Base-by-base conservation (phyloP, 192 early-diverging fungal species). In the Mycoemilia scoparia region DNA sequence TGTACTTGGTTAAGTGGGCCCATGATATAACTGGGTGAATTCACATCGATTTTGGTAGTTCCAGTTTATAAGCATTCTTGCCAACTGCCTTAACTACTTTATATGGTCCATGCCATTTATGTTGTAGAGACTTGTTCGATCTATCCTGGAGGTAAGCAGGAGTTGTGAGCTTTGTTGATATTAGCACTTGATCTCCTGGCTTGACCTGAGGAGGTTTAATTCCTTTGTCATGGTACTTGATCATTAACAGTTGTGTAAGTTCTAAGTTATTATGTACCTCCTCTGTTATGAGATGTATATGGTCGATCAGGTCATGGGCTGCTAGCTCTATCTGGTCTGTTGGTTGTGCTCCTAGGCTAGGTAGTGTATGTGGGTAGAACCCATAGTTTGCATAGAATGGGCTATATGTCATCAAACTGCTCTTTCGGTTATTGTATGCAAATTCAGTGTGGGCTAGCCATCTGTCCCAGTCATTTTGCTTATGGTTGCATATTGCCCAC, bases 331-430 rank as follows among this genome's bases (percentile, higher is more conserved):
- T n/a, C n/a, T n/a, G n/a, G n/a, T n/a, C n/a, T n/a, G n/a, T n/a
- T n/a, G n/a, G n/a, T n/a, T n/a, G n/a, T n/a, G n/a, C n/a, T n/a
- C n/a, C n/a, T n/a, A n/a, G n/a, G n/a, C n/a, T n/a, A n/a, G 27
- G 21, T 29, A 5, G 12, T 21, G 26, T 31, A 12, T 21, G 23
- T 14, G 36, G 45, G 22, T 39, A 22, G 20, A 21, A 47, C 15
- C 38, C 36, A 16, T 39, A 39, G 11, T 39, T 34, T 11, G 28
- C 17, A 11, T 16, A 34, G 23, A 48, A 40, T 19, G 46, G 38
- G 2, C 19, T 17, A 10, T 9, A 11, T 17, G 13, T 31, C 11
- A 39, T 48, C 3, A 33, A 34, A 1, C 6, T 13, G 19, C 36
- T 48, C 7, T 12, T n/a, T 11, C 14, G 14, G 14, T 20, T 21